Evolutionary conservation across 2,329 filamentous ascomycete species (phyloP).

Genomic region (Calonectria pseudoturangicola): DNA sequence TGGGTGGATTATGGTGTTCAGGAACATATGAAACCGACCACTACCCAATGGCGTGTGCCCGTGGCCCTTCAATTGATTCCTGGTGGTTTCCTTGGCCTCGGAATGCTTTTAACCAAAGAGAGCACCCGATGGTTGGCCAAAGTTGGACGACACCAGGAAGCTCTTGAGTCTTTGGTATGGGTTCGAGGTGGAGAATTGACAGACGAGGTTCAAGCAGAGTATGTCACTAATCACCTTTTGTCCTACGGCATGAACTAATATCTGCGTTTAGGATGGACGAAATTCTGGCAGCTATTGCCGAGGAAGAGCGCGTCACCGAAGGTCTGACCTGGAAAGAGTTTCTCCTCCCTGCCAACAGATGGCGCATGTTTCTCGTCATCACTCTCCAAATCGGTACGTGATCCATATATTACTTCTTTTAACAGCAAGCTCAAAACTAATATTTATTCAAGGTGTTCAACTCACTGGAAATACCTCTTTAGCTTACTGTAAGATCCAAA

Average conservation of each 20-base stretch:
- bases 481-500: constrained; percentile 64
- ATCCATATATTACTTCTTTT: too few species aligned
- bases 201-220: constrained; percentile 60
- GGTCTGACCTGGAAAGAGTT: constrained; percentile 67
- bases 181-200: constrained; percentile 67
- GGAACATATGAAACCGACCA: constrained; percentile 60
- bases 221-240: constrained; percentile 21
- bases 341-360: constrained; percentile 67
- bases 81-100: constrained; percentile 66
- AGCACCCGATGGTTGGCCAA: constrained; percentile 68
- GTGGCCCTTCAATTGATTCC: constrained; percentile 68
- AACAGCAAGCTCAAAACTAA: constrained; percentile 7
- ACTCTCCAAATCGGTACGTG: constrained; percentile 67
- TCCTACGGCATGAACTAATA: constrained; percentile 32
- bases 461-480: constrained; percentile 71
- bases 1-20: constrained; percentile 69
- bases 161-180: constrained; percentile 69
- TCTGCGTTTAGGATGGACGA: constrained; percentile 58
- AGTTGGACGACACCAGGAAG: constrained; percentile 66
- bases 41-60: constrained; percentile 70
- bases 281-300: constrained; percentile 66
- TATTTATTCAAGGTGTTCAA: constrained; percentile 58
- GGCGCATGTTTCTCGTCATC: constrained; percentile 68
- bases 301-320: constrained; percentile 66
- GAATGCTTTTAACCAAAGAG: constrained; percentile 70